A percentile compares a stretch with the other conserved stretches of the same genome.
Evolutionary conservation across 1,284 basidiomycete species (phyloP).

Genomic region (Apiotrichum mycotoxinovorans): DNA sequence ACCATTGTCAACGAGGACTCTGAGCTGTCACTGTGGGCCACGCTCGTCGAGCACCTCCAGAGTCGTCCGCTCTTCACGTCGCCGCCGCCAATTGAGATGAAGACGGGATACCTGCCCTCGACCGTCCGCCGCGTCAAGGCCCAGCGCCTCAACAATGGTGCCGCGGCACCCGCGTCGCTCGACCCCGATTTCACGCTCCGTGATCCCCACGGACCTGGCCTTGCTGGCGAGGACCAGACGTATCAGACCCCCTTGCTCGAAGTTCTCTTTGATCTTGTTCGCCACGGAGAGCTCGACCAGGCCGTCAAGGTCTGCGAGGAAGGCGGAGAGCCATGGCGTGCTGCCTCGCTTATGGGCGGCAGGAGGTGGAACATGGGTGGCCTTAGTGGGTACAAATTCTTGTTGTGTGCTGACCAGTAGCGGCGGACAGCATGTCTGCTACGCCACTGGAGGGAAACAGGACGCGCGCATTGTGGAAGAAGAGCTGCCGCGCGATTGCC

Average conservation of each 20-base stretch:
- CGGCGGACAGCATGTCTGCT: slow-evolving; percentile 48
- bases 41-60: slow-evolving; percentile 44
- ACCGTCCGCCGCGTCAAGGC: slow-evolving; percentile 38
- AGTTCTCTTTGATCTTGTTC: slow-evolving; percentile 42
- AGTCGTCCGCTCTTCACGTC: slow-evolving; percentile 34
- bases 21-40: slow-evolving; percentile 40
- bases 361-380: slow-evolving; percentile 44
- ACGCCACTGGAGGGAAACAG: slow-evolving; percentile 59
- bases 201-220: slow-evolving; percentile 35
- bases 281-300: slow-evolving; percentile 68
- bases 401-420: slow-evolving; percentile 23
- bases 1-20: slow-evolving; percentile 41
- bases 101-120: slow-evolving; percentile 46
- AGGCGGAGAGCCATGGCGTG: slow-evolving; percentile 83
- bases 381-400: slow-evolving; percentile 30
- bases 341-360: slow-evolving; percentile 50
- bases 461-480: slow-evolving; percentile 76
- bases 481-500: slow-evolving; percentile 72
- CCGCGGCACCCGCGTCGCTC: slow-evolving; percentile 24
- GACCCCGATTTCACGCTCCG: slow-evolving; percentile 48
- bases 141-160: slow-evolving; percentile 13
- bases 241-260: slow-evolving; percentile 43
- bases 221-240: slow-evolving; percentile 46
- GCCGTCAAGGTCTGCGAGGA: slow-evolving; percentile 78
- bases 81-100: slow-evolving; percentile 40